phyloP scores from a whole-genome alignment of 805 yeast species.

The Saccharomycopsis microspora region DNA sequence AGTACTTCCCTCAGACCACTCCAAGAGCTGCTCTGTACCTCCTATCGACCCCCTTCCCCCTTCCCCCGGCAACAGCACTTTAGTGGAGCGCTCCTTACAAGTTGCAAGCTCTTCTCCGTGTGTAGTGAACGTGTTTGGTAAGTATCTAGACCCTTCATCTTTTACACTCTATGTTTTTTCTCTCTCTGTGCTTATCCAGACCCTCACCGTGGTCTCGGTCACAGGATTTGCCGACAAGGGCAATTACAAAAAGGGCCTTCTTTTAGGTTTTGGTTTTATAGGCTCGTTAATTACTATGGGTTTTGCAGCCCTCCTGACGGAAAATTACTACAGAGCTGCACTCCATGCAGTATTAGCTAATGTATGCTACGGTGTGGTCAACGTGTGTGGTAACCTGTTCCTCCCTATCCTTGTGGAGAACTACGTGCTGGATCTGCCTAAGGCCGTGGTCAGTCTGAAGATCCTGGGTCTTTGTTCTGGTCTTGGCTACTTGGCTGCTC shows the following conservation, averaged over 20 bases:
- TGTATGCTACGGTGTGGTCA: conserved; percentile 64
- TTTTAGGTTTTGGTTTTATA: conserved; percentile 43
- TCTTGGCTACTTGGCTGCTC: conserved; percentile 56
- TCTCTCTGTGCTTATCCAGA: conserved; percentile 59
- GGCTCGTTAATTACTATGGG: conserved; percentile 47
- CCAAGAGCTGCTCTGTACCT: conserved; percentile 38
- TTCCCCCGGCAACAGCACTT: conserved; percentile 20
- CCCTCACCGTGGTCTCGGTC: conserved; percentile 56
- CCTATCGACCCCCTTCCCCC: conserved; percentile 25
- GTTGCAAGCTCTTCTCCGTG: conserved; percentile 23
- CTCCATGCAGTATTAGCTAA: conserved; percentile 51
- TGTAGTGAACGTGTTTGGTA: conserved; percentile 34
- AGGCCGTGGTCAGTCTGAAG: conserved; percentile 33
- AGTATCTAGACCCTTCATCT: conserved; percentile 59
- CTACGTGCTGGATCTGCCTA: conserved; percentile 18
- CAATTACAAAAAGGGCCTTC: conserved; percentile 41
- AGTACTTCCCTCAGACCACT: conserved; percentile 46
- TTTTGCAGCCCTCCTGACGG: conserved; percentile 25
- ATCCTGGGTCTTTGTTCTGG: conserved; percentile 66
- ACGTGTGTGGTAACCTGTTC: conserved; percentile 70
- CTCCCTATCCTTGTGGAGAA: conserved; percentile 49
- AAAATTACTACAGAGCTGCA: conserved; percentile 26
- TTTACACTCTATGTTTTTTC: conserved; percentile 69
- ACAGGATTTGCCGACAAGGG: conserved; percentile 66
- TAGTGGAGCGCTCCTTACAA: conserved; percentile 11